Conservation (phyloP, 2,329 filamentous ascomycete species). For the Aspergillus caelatus region DNA sequence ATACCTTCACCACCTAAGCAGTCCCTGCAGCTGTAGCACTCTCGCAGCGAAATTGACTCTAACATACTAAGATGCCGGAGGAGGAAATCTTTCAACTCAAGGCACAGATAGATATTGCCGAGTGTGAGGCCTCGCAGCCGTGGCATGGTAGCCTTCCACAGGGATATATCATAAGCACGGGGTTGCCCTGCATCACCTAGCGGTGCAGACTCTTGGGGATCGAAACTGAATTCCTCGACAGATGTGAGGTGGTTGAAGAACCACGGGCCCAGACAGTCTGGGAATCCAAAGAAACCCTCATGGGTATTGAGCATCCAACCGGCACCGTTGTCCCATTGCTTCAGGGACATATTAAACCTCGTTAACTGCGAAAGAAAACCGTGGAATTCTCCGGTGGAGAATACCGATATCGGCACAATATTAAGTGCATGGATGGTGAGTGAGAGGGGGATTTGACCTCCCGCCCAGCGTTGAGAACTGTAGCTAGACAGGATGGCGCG, state of each 20-base stretch:
- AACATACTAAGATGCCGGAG: neutral
- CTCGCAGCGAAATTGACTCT: neutral
- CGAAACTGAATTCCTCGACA: conserved; percentile 4
- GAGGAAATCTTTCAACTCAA: neutral
- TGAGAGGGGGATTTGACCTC: neutral
- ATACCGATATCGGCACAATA: neutral
- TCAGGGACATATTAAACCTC: neutral
- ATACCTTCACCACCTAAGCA: neutral
- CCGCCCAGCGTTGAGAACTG: neutral
- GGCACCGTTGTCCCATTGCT: neutral
- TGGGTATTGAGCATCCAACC: conserved; percentile 9
- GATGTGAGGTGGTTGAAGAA: conserved; percentile 6
- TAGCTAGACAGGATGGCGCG: neutral
- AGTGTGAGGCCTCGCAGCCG: neutral
- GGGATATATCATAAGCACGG: neutral
- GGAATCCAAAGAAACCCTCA: neutral
- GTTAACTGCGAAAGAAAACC: neutral
- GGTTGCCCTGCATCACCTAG: neutral
- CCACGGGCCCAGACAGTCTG: conserved; percentile 3
- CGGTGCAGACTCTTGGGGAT: neutral
- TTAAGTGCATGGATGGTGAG: conserved; percentile 1
- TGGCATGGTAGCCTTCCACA: neutral
- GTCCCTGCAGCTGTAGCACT: neutral
- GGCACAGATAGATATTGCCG: neutral
- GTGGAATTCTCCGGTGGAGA: neutral